These are phyloP conservation scores for Verticillium klebahnii DNA, from an alignment of 2,329 filamentous ascomycete genomes.

Conservation along the genomic window DNA sequence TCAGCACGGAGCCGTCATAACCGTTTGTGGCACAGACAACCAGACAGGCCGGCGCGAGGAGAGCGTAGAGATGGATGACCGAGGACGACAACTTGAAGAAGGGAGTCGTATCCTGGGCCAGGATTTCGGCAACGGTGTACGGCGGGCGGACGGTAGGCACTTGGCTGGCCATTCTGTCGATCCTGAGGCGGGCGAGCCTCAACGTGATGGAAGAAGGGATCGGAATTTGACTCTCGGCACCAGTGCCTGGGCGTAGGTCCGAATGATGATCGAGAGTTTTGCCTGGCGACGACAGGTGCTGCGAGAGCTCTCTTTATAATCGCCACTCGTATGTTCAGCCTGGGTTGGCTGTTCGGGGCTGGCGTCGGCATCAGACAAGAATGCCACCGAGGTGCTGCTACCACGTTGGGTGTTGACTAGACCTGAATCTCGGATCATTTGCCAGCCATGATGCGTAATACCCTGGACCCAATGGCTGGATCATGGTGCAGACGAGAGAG, in stretches of 20 bases:
- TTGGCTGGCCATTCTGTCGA: background rate
- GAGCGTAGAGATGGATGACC: background rate
- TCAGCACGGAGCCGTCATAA: constrained; percentile 28
- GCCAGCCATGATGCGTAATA: background rate
- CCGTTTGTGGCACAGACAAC: constrained; percentile 1
- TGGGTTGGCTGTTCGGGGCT: no score
- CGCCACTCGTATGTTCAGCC: no score
- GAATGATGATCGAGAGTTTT: background rate
- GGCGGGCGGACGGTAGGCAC: background rate
- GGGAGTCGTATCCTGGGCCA: background rate
- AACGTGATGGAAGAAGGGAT: background rate
- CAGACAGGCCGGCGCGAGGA: background rate
- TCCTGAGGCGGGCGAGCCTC: background rate
- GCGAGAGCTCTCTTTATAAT: background rate
- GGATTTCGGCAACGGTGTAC: background rate
- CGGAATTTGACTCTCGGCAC: background rate
- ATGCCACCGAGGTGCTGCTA: no score
- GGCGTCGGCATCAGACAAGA: no score
- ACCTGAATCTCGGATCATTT: background rate
- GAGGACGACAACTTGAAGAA: background rate
- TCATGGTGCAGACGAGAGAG: background rate
- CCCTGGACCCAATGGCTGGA: background rate
- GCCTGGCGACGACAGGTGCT: background rate
- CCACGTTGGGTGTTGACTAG: no score
- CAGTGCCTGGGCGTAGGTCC: background rate